Evolutionary conservation across 208 protist species (phyloP), one percentile per base, ranked within the genome.

Genomic region (Crithidia sp.): DNA sequence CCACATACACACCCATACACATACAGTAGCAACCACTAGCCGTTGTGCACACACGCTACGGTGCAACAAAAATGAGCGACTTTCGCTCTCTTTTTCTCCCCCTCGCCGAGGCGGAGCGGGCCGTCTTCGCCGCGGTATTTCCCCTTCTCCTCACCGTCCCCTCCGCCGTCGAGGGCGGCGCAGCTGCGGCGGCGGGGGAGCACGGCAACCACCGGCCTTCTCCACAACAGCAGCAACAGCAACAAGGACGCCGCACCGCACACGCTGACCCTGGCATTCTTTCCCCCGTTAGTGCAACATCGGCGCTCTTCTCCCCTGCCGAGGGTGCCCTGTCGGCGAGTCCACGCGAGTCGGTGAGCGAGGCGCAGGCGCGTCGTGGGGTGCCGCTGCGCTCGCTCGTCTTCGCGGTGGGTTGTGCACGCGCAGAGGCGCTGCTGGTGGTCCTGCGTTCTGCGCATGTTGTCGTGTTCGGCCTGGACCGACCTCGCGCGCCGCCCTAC

Each of bases 371-470:
- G 6, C 55, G 40, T 3, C 36, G 54, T 36, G 54, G 54, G 2
- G 55, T 40, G 19, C 67, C 74, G 16, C 57, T 44, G 41, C 67
- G 67, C 17, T 74, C 74, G 50, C 67, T 74, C 12, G 62, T 91
- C 49, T 89, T 90, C 63, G 79, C 81, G 2, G 37, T 88, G 7
- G 82, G 79, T 57, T 81, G 83, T 59, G 76, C 77, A 8, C 79
- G 86, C 5, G 79, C 76, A 4, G 82, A 88, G 41, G 74, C 70
- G 5, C 66, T 87, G 36, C 67, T 91, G 8, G 83, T 79, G 41
- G 91, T 95, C 3, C 65, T 95, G 17, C 74, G 54, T 16, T 81
- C 56, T 12, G 71, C 75, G 5, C 59, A 90, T 10, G 74, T 95
- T 10, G 72, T 91, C 6, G 83, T 93, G 37, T 89, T 87, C 57